A percentile compares a stretch with the other conserved stretches of the same genome.
Evolutionary conservation across 208 protist species (phyloP).

Genomic region (Trypanosomatidae sp.): DNA sequence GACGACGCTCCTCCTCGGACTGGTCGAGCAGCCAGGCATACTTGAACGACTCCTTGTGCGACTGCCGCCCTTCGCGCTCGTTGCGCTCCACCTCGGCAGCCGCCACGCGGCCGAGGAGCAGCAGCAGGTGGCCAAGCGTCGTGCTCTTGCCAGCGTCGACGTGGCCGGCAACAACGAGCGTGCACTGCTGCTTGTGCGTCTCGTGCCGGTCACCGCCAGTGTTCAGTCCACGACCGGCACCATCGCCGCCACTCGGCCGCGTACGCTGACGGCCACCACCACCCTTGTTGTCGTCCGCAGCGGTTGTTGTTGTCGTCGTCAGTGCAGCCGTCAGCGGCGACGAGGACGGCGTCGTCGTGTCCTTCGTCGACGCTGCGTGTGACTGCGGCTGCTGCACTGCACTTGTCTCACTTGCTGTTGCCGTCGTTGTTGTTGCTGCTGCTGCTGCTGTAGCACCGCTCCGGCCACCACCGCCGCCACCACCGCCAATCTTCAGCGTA

Average conservation of each 20-base stretch:
- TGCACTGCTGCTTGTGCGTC: conserved; percentile 21
- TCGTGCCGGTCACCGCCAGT: not conserved
- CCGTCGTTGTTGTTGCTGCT: too few species aligned
- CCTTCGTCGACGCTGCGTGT: too few species aligned
- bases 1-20: conserved; percentile 90
- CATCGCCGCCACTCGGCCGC: too few species aligned
- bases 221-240: not conserved
- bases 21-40: conserved; percentile 95
- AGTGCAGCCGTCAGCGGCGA: too few species aligned
- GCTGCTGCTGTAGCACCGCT: too few species aligned
- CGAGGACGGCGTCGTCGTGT: too few species aligned
- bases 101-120: conserved; percentile 50
- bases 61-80: conserved; percentile 58
- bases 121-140: conserved; percentile 75
- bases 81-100: conserved; percentile 75
- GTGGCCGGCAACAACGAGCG: conserved; percentile 77
- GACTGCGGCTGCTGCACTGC: too few species aligned
- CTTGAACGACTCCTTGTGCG: conserved; percentile 91
- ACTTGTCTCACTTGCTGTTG: too few species aligned
- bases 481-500: too few species aligned
- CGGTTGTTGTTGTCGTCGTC: not conserved
- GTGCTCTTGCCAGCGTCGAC: conserved; percentile 84
- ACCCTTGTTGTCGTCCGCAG: not conserved
- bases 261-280: not conserved
- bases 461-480: too few species aligned